A percentile compares a stretch with the other conserved stretches of the same genome.
Conservation (phyloP, 495 filamentous ascomycete genomes). For the Lasiosphaeria hispida region DNA sequence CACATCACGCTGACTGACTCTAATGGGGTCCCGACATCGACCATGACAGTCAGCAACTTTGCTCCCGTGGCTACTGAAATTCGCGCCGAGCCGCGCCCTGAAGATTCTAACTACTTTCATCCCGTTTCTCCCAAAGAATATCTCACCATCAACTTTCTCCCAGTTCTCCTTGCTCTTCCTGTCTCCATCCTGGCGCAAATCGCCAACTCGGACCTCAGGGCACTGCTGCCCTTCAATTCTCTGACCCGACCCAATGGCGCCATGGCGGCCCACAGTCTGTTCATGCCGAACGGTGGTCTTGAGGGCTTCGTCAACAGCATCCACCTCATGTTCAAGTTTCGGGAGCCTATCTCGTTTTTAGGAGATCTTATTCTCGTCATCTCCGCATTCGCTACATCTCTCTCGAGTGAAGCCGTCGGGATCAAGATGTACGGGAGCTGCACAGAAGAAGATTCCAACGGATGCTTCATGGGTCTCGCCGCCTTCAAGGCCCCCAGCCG, state of each 20-base stretch:
- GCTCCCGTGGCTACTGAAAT: background rate
- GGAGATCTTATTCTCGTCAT: slow-evolving; percentile 20
- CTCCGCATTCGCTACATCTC: slow-evolving; percentile 25
- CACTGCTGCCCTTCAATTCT: slow-evolving; percentile 31
- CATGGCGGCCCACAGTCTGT: slow-evolving; percentile 25
- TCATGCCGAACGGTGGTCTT: slow-evolving; percentile 25
- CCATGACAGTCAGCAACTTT: background rate
- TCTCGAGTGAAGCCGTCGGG: slow-evolving; percentile 28
- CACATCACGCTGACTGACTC: background rate
- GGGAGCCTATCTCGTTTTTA: slow-evolving; percentile 23
- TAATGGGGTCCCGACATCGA: background rate
- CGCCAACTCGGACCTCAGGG: slow-evolving; percentile 23
- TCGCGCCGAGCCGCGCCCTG: background rate
- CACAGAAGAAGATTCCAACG: slow-evolving; percentile 8
- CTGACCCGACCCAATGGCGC: slow-evolving; percentile 24
- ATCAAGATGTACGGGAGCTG: slow-evolving; percentile 22
- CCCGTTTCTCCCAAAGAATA: slow-evolving; percentile 19
- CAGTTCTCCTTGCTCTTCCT: slow-evolving; percentile 24
- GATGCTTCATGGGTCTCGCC: slow-evolving; percentile 26
- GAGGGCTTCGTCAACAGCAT: slow-evolving; percentile 21
- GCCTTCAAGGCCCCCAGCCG: slow-evolving; percentile 28
- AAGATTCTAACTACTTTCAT: background rate
- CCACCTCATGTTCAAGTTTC: slow-evolving; percentile 22
- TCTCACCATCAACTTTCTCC: slow-evolving; percentile 29
- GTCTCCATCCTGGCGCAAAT: slow-evolving; percentile 29